Evolutionary conservation across 2,329 filamentous ascomycete genomes (phyloP).

Genomic region (Alternaria ethzedia): DNA sequence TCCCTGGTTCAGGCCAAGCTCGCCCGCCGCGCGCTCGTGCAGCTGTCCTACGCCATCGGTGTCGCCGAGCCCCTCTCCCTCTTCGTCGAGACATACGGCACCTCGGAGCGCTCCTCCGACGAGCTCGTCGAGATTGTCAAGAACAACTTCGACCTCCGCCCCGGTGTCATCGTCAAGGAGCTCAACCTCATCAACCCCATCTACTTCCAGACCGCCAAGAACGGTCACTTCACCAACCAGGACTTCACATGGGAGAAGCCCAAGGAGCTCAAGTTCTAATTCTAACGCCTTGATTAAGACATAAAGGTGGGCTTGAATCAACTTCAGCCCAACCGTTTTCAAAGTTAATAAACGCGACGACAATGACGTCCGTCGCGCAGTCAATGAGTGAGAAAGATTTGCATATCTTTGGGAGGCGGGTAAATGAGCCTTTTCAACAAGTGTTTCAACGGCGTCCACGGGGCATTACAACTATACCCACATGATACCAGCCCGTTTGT

Average conservation of each 20-base stretch:
- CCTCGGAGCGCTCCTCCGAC: slow-evolving; percentile 84
- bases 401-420: slow-evolving; percentile 47
- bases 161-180: slow-evolving; percentile 98
- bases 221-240: slow-evolving; percentile 99
- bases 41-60: slow-evolving; percentile 99
- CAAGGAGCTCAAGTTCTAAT: slow-evolving; percentile 90
- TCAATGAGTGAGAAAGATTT: slow-evolving; percentile 29
- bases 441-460: slow-evolving; percentile 44
- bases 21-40: slow-evolving; percentile 89
- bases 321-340: slow-evolving; percentile 40
- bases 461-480: slow-evolving; percentile 38
- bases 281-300: slow-evolving; percentile 23
- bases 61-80: slow-evolving; percentile 97
- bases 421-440: slow-evolving; percentile 49
- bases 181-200: slow-evolving; percentile 94
- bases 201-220: slow-evolving; percentile 98
- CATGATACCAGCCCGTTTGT: slow-evolving; percentile 39
- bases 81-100: slow-evolving; percentile 98
- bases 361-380: not conserved
- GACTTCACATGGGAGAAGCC: slow-evolving; percentile 98
- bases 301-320: slow-evolving; percentile 48
- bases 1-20: slow-evolving; percentile 89
- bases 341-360: slow-evolving; percentile 23
- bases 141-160: slow-evolving; percentile 96
- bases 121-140: slow-evolving; percentile 95